These are phyloP conservation scores for Apiotrichum brassicae DNA, from an alignment of 1,284 basidiomycete genomes.

Conservation along the genomic window DNA sequence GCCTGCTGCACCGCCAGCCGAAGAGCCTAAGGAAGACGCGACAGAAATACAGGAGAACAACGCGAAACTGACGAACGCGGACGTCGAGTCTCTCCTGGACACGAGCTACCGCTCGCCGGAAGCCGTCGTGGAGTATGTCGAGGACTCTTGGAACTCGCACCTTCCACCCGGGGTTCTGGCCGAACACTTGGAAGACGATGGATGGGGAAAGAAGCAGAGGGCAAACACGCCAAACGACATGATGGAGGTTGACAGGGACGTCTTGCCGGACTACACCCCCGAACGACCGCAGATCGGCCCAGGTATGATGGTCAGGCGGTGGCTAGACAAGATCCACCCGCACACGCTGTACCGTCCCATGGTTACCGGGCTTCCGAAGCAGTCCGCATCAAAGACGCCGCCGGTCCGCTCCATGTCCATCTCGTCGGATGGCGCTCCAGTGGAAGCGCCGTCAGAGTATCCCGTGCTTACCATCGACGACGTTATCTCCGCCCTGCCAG, in stretches of 20 bases:
- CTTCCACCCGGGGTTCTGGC: conserved; percentile 33
- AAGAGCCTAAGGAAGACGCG: too few species aligned
- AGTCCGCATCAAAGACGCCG: background rate
- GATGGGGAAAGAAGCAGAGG: too few species aligned
- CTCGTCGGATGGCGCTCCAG: background rate
- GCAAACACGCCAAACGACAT: too few species aligned
- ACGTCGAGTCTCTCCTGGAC: conserved; percentile 2
- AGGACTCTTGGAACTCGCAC: conserved; percentile 29
- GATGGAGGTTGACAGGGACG: too few species aligned
- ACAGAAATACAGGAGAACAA: too few species aligned
- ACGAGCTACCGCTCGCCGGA: conserved; percentile 36
- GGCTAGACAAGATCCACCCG: conserved; percentile 26
- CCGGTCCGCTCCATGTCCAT: background rate
- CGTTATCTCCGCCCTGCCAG: conserved; percentile 34
- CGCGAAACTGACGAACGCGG: background rate
- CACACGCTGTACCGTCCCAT: conserved; percentile 31
- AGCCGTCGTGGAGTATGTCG: conserved; percentile 33
- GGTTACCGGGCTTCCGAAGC: conserved; percentile 25
- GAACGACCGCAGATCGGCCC: conserved; percentile 34
- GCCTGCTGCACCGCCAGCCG: too few species aligned
- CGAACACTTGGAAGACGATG: conserved; percentile 26
- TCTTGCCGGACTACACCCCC: background rate
- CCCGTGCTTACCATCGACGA: conserved; percentile 16
- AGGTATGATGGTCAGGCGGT: conserved; percentile 25
- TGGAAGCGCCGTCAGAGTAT: background rate